Base-by-base conservation (phyloP, 345 rosid genomes). In the Syzygium aqueum region DNA sequence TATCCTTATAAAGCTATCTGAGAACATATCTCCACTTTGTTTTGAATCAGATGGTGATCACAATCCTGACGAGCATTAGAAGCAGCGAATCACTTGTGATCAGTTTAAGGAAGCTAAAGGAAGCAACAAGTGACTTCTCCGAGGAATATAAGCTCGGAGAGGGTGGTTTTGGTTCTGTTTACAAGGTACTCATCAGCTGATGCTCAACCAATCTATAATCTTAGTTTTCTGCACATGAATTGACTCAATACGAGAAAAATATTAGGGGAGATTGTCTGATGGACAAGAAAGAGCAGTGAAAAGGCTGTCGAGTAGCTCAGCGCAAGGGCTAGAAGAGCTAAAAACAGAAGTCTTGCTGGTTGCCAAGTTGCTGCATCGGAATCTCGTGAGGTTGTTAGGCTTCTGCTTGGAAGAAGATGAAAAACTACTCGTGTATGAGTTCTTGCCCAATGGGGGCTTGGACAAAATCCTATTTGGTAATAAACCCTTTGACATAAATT, bases 161-260 rank as follows among this genome's bases (percentile, higher is more conserved):
- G 85, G 93, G 93, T n/a, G 94, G 91, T 40, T 91, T 91, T 50
- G 94, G 92, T 86, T 89, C 90, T 50, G 91, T 92, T 87, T 91
- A 90, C 88, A 85, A 89, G 90, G 92, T 89, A 87, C 16, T 61
- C 78, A 51, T 21, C 22, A 23, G 33, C 25, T 86, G 53, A 83
- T 46, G 37, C 27, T 37, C 16, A 3, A 17, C 30, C 30, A 13
- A 53, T 37, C 78, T 65, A 19, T 40, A 52, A 27, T 43, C 40
- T 25, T 33, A 51, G 17, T 50, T 46, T 5, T 30, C 33, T 59
- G 49, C 5, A 3, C 46, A 7, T 21, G 28, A 77, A 53, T 19
- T 85, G 50, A 37, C 67, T 57, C 73, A 25, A n/a, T 27, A 7
- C 0, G 11, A n/a, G 43, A 53, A 78, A 27, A 77, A 43, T 43